Conservation (phyloP, 495 filamentous ascomycete species). For the Evansstolkia leycettana region DNA sequence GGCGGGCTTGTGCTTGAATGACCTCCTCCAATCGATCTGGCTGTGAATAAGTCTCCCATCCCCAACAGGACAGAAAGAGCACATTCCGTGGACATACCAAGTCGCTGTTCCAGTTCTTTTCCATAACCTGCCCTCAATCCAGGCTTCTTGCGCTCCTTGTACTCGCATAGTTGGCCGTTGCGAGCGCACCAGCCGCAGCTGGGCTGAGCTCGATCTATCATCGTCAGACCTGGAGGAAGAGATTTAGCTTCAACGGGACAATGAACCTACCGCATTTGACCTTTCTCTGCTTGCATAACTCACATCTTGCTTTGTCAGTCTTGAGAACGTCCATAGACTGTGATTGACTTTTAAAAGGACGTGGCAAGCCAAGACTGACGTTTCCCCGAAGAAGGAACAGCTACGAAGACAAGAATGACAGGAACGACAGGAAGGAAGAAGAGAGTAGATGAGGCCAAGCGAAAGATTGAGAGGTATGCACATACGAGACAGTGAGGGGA, state of each 20-base stretch:
- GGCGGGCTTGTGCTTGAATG: constrained; percentile 31
- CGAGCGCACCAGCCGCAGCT: constrained; percentile 81
- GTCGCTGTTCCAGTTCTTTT: constrained; percentile 71
- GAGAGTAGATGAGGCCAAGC: background rate
- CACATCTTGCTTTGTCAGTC: constrained; percentile 43
- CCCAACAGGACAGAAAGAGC: constrained; percentile 1
- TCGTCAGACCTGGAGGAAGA: background rate
- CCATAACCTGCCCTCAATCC: constrained; percentile 78
- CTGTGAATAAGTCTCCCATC: background rate
- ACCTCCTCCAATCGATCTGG: constrained; percentile 37
- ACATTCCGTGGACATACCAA: constrained; percentile 27
- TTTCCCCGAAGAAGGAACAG: background rate
- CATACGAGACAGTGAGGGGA: constrained; percentile 34
- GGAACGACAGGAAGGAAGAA: background rate
- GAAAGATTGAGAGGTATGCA: constrained; percentile 1
- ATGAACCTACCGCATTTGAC: constrained; percentile 53
- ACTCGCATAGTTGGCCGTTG: constrained; percentile 67
- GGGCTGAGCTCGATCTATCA: constrained; percentile 58
- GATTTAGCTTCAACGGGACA: background rate
- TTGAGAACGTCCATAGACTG: constrained; percentile 1
- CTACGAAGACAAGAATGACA: background rate
- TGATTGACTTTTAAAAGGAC: background rate
- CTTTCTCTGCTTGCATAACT: constrained; percentile 76
- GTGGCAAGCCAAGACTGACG: background rate
- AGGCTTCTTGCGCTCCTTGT: constrained; percentile 78